Evolutionary conservation across 1,139 yeast genomes (phyloP).

Genomic region (Candida sp.): DNA sequence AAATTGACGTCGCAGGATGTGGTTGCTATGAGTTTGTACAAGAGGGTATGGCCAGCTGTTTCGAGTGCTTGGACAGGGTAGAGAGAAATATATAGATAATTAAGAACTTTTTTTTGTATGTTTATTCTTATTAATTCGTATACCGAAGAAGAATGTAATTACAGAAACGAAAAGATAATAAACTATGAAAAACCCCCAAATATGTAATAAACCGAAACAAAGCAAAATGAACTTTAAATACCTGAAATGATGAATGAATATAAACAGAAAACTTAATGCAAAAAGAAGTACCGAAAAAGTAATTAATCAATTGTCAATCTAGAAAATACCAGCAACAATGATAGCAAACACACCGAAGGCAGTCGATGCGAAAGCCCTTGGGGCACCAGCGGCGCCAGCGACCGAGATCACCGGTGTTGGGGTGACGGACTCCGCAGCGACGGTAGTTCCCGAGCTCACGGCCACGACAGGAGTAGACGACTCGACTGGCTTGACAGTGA

Average conservation of each 20-base stretch:
- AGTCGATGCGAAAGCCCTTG: conserved; percentile 15
- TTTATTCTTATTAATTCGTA: neutral
- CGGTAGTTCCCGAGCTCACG: conserved; percentile 21
- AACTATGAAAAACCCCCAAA: neutral
- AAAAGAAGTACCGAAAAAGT: neutral
- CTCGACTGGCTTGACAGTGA: conserved; percentile 9
- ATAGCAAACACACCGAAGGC: conserved; percentile 8
- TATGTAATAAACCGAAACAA: neutral
- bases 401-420: conserved; percentile 8
- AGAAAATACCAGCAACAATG: conserved; percentile 5
- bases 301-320: neutral
- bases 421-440: conserved; percentile 5
- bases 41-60: conserved; percentile 86
- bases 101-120: neutral
- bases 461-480: conserved; percentile 18
- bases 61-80: conserved; percentile 36
- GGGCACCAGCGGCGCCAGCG: conserved; percentile 23
- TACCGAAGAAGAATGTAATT: neutral
- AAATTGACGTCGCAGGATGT: conserved; percentile 91
- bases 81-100: neutral
- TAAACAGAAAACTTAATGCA: neutral
- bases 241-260: neutral
- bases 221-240: too few species aligned
- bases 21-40: conserved; percentile 92
- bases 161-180: neutral